Evolutionary conservation across 164 flowering plant genomes (phyloP), one percentile per base, ranked within the genome.

Genomic region (Sedum album): DNA sequence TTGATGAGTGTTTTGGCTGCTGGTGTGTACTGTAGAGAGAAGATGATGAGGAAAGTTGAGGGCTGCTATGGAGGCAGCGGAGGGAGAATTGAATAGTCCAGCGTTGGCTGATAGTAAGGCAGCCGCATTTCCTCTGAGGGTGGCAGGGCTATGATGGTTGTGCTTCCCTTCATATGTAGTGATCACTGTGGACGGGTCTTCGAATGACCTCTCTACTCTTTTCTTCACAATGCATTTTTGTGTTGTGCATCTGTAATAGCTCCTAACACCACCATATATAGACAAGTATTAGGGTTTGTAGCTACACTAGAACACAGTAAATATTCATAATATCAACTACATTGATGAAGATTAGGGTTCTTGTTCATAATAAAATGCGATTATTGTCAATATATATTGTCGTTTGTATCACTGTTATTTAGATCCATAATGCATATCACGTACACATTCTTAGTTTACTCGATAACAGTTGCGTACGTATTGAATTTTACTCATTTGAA

Each of bases 201-300:
- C 33, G 62, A 57, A 57, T 57, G 62, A 57, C 33, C 62, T 57
- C 62, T 57, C 62, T 30, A 57, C 62, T 57, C 62, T 57, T 28
- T 57, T 57, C 31, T 57, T 57, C 62, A 57, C 62, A 57, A 57
- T 13, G 62, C 62, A 57, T 28, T 28, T 57, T 14, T 57, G 62
- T 14, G 62, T 57, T 1, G 62, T 57, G 33, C 62, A 57, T 57
- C 62, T 57, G 62, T 57, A 57, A 28, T 57, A 57, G 33, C 62
- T 57, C 62, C 62, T 57, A n/a, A 28, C 14, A 57, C 8, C 60
- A 25, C 28, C 62, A 28, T n/a, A n/a, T n/a, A 57, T 23, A 7
- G 25, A 55, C n/a, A 44, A 44, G 17, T 44, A 11, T 2, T 3
- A 3, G 38, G 17, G 18, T 13, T 13, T 44, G 17, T 44, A 44